Evolutionary conservation across 192 early-diverging fungal genomes (phyloP), one percentile per base, ranked within the genome.

Genomic region (Umbelopsis sp.): DNA sequence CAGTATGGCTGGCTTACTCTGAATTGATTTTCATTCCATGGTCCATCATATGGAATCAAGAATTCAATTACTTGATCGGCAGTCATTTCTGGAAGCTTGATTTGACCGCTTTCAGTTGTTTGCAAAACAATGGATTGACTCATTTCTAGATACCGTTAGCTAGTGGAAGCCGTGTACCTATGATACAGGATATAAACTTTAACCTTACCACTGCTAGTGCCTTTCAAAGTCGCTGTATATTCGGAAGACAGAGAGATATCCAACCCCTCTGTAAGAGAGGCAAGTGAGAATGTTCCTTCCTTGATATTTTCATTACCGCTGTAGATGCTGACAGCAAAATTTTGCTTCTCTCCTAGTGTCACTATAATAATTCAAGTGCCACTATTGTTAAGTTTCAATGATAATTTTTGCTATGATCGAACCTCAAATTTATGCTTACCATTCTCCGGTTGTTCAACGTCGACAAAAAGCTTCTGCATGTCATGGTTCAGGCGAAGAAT

Each of bases 401-500:
- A 41, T 5, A 41, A 6, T 41, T 38, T 8, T 8, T 38, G 36
- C 36, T 41, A 11, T 11, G 38, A 6, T 0, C 38, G 7, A 1
- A 0, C 38, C 4, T 22, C 25, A 26, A 9, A 53, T 53, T 52
- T 31, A 69, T 44, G 9, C 24, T 65, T 76, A 81, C 75, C 71
- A 66, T 77, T 65, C n/a, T 51, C 67, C 22, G 75, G 75, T 51
- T 88, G 71, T 44, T 65, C 50, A 73, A 77, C 5, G 70, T 68
- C n/a, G 70, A 73, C 75, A 68, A 71, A 72, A 50, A 82, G 68
- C 71, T 75, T 45, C 38, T 77, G 14, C 65, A 79, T 16, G 71
- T 70, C 73, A 75, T 76, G 69, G 73, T 88, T 84, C 2, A 88
- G 71, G 12, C 85, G 73, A 68, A 88, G 82, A 11, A 78, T 72